phyloP scores from a whole-genome alignment of 495 filamentous ascomycete species.

The Podospora appendiculata region DNA sequence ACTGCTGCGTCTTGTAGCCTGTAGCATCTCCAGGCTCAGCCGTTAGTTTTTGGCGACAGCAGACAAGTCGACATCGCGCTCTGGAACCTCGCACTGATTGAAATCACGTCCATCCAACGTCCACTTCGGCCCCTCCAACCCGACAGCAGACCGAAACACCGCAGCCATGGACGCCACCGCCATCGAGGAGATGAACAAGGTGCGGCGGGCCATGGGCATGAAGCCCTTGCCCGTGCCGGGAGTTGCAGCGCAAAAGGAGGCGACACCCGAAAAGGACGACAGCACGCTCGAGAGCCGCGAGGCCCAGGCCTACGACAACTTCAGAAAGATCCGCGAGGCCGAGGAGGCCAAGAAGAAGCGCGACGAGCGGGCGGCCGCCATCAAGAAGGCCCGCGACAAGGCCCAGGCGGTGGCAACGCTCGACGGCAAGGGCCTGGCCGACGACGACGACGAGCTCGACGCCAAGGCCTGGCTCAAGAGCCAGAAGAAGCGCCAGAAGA shows the following conservation, averaged over 20 bases:
- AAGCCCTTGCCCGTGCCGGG: slow-evolving; percentile 83
- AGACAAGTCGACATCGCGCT: background rate
- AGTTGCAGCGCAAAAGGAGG: slow-evolving; percentile 26
- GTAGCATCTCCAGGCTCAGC: no score
- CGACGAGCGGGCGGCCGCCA: slow-evolving; percentile 65
- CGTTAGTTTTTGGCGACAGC: no score
- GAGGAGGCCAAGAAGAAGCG: slow-evolving; percentile 63
- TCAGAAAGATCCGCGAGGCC: slow-evolving; percentile 44
- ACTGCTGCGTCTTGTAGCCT: no score
- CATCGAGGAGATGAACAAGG: slow-evolving; percentile 91
- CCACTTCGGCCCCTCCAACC: background rate
- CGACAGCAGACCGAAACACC: slow-evolving; percentile 10
- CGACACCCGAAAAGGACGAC: slow-evolving; percentile 31
- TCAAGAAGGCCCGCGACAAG: slow-evolving; percentile 82
- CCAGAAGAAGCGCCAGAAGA: slow-evolving; percentile 85
- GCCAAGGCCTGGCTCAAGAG: slow-evolving; percentile 77
- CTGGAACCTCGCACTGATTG: background rate
- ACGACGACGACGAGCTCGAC: slow-evolving; percentile 61
- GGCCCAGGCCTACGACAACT: slow-evolving; percentile 63
- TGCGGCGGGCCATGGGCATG: slow-evolving; percentile 81
- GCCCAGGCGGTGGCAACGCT: slow-evolving; percentile 67
- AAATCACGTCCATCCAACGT: background rate
- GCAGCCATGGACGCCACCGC: slow-evolving; percentile 67
- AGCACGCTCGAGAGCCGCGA: slow-evolving; percentile 78
- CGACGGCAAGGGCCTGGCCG: slow-evolving; percentile 73